Conservation (phyloP, 169 alveolate species). For the Cryptosporidium viatorum region DNA sequence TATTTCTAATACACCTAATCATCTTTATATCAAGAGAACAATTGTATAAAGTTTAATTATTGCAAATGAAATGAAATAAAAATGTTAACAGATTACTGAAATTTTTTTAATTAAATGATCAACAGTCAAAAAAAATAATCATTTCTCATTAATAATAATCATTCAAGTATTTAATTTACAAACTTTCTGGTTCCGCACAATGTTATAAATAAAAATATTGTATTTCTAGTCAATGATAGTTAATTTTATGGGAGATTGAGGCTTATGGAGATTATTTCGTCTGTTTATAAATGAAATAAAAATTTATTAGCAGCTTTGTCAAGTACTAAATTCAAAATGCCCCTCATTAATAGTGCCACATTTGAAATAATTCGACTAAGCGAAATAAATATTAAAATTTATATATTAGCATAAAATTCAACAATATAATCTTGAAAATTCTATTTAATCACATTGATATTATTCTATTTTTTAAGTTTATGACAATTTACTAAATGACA, state of each 20-base stretch:
- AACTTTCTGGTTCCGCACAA: not conserved
- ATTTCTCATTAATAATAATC: too few relatives aligned
- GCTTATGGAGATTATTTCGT: not conserved
- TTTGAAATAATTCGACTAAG: not conserved
- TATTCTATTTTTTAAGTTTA: slow-evolving; percentile 1
- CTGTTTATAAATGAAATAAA: not conserved
- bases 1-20: not conserved
- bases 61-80: too few relatives aligned
- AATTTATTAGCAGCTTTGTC: not conserved
- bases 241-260: not conserved
- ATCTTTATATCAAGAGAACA: not conserved
- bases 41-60: too few relatives aligned
- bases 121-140: not conserved
- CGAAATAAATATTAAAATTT: not conserved
- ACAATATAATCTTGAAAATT: not conserved
- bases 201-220: too few relatives aligned
- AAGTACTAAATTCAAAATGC: slow-evolving; percentile 12
- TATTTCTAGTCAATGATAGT: not conserved
- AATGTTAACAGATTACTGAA: too few relatives aligned
- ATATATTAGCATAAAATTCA: not conserved
- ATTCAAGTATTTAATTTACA: too few relatives aligned
- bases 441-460: not conserved
- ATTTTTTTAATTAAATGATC: too few relatives aligned
- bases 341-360: slow-evolving; percentile 32
- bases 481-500: slow-evolving; percentile 32